These are phyloP conservation scores for Pholiota conissans DNA, from an alignment of 768 basidiomycete species.

Conservation along the genomic window DNA sequence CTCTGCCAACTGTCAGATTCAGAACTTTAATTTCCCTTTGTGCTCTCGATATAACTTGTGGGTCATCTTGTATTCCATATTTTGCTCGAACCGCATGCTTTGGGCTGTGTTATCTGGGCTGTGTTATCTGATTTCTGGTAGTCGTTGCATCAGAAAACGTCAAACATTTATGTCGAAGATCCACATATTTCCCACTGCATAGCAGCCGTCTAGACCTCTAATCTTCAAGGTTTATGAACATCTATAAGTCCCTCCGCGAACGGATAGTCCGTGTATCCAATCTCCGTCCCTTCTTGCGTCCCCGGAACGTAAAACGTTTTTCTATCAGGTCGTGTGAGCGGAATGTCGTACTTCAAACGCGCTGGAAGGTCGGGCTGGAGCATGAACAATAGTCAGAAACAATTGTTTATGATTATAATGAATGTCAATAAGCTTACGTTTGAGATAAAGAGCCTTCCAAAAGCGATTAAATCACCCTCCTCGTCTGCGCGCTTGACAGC, in stretches of 20 bases:
- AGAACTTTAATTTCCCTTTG: background rate
- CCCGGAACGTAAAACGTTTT: constrained; percentile 37
- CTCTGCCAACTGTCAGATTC: background rate
- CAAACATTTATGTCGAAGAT: too few relatives aligned
- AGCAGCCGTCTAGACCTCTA: too few relatives aligned
- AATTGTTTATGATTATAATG: too few relatives aligned
- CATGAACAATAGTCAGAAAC: background rate
- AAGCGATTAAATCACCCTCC: constrained; percentile 30
- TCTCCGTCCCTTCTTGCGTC: constrained; percentile 20
- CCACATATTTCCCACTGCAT: too few relatives aligned
- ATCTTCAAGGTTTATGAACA: background rate
- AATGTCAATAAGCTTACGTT: constrained; percentile 27
- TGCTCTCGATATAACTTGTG: background rate
- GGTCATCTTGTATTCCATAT: background rate
- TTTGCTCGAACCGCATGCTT: background rate
- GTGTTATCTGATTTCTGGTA: too few relatives aligned
- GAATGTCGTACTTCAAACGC: constrained; percentile 31
- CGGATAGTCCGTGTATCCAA: constrained; percentile 31
- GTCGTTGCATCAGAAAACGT: too few relatives aligned
- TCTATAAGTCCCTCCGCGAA: constrained; percentile 15
- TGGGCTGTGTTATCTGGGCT: too few relatives aligned
- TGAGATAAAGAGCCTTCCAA: constrained; percentile 30
- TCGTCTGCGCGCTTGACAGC: constrained; percentile 38
- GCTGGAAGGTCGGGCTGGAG: constrained; percentile 42
- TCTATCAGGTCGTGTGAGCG: constrained; percentile 31